Evolutionary conservation across 2,329 filamentous ascomycete genomes (phyloP).

Genomic region (Verticillium dahliae): DNA sequence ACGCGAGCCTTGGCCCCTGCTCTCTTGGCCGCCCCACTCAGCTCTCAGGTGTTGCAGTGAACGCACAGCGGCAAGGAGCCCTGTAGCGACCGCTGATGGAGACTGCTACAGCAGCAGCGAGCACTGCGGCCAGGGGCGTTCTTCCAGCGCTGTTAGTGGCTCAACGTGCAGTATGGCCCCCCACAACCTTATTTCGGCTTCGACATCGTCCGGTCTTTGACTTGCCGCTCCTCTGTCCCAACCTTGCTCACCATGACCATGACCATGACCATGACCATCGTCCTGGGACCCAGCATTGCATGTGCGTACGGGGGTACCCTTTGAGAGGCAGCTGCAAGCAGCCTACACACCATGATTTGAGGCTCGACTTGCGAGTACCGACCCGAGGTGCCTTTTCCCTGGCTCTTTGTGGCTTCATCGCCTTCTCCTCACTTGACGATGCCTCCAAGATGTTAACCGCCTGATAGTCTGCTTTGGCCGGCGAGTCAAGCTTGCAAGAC

Average conservation of each 20-base stretch:
- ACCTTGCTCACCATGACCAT: not conserved
- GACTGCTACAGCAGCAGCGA: too few relatives aligned
- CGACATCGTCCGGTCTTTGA: slow-evolving; percentile 15
- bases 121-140: not conserved
- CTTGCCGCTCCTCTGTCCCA: slow-evolving; percentile 10
- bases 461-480: too few relatives aligned
- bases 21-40: too few relatives aligned
- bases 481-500: too few relatives aligned
- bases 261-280: not conserved
- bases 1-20: too few relatives aligned
- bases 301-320: not conserved
- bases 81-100: too few relatives aligned
- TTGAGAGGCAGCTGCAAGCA: not conserved
- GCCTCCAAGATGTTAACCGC: too few relatives aligned
- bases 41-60: too few relatives aligned
- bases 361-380: not conserved
- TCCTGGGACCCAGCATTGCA: not conserved
- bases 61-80: too few relatives aligned
- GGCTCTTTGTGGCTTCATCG: too few relatives aligned
- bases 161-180: not conserved
- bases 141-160: not conserved
- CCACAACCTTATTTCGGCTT: slow-evolving; percentile 29
- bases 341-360: not conserved
- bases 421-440: too few relatives aligned
- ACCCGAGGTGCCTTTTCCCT: too few relatives aligned